phyloP scores from a whole-genome alignment of 768 basidiomycete species.

The Xerocomellus dryophilus region DNA sequence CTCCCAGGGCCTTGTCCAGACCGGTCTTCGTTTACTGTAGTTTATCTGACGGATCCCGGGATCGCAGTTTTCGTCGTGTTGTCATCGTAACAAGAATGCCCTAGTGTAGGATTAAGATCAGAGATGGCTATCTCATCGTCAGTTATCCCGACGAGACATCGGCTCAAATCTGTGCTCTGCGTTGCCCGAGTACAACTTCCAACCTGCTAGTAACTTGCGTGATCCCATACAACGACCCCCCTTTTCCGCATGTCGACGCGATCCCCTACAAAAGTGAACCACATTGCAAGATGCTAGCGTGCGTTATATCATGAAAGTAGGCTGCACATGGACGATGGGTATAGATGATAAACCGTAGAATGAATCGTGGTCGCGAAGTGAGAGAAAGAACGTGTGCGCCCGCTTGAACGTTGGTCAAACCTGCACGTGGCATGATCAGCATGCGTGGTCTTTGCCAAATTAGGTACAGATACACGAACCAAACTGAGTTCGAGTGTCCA shows the following conservation, averaged over 20 bases:
- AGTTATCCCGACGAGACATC: background rate
- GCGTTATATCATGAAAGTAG: constrained; percentile 27
- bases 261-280: constrained; percentile 1
- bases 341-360: constrained; percentile 22
- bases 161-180: background rate
- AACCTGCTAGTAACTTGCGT: background rate
- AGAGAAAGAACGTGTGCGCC: constrained; percentile 5
- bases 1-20: background rate
- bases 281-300: constrained; percentile 25
- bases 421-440: constrained; percentile 10
- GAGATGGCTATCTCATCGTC: background rate
- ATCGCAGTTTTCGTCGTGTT: background rate
- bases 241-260: background rate
- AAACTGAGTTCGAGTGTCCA: constrained; percentile 98
- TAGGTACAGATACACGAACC: constrained; percentile 43
- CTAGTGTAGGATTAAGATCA: background rate
- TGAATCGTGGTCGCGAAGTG: constrained; percentile 20
- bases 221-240: background rate
- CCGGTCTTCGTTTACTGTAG: rapidly evolving
- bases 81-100: background rate
- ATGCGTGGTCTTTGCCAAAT: background rate
- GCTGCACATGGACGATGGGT: constrained; percentile 28
- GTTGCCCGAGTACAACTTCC: background rate
- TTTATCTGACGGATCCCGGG: no score
- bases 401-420: constrained; percentile 15